These are phyloP conservation scores for Aureobasidium subglaciale DNA, from an alignment of 2,329 filamentous ascomycete species.

Conservation along the genomic window DNA sequence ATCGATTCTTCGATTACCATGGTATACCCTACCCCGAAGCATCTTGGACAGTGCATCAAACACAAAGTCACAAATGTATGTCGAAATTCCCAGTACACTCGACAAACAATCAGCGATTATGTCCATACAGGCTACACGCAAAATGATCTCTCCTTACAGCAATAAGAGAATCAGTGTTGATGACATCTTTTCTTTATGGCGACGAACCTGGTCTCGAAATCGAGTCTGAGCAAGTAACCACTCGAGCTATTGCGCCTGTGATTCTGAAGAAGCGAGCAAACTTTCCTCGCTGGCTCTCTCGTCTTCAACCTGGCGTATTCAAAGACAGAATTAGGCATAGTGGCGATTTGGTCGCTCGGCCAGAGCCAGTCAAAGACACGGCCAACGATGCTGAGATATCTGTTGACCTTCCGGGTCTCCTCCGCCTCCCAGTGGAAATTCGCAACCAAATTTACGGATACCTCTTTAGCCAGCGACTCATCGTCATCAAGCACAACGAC, in stretches of 20 bases:
- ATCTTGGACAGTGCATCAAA: too few species aligned
- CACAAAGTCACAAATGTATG: too few species aligned
- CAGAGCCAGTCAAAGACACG: neutral
- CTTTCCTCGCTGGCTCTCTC: neutral
- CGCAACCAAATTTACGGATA: constrained; percentile 11
- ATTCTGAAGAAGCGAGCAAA: neutral
- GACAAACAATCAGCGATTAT: too few species aligned
- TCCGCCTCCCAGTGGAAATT: neutral
- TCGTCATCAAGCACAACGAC: neutral
- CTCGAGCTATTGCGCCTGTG: neutral
- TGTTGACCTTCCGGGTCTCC: neutral
- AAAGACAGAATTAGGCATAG: too few species aligned
- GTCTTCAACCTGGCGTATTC: neutral
- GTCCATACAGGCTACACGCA: too few species aligned
- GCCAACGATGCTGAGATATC: neutral
- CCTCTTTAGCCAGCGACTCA: neutral
- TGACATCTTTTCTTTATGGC: neutral
- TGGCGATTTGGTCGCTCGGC: too few species aligned
- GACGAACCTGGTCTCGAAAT: neutral
- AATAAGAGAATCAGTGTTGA: neutral
- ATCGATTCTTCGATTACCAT: too few species aligned
- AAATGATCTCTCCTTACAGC: too few species aligned
- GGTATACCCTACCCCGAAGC: too few species aligned
- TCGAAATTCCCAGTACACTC: too few species aligned
- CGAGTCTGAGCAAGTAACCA: neutral